Evolutionary conservation across 2,329 filamentous ascomycete species (phyloP).

Genomic region (Coniochaeta sp.): DNA sequence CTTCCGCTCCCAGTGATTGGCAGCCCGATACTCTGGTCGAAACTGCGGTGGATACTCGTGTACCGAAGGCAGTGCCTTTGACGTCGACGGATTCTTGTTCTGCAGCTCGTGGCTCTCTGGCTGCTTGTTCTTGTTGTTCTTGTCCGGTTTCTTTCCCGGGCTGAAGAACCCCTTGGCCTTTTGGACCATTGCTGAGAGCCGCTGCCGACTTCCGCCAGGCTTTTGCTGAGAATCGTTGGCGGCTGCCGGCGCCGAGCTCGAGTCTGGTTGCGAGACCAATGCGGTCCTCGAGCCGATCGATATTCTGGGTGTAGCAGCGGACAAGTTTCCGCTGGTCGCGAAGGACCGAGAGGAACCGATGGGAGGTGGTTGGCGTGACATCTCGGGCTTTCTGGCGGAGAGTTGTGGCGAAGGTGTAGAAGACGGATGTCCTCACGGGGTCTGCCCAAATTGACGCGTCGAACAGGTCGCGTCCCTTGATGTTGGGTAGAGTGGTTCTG

Average conservation of each 20-base stretch:
- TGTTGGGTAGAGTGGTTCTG: constrained; percentile 41
- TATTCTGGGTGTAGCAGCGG: constrained; percentile 69
- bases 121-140: not conserved
- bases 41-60: too few relatives aligned
- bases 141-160: not conserved
- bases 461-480: constrained; percentile 67
- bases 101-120: not conserved
- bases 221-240: constrained; percentile 46
- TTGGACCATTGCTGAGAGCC: not conserved
- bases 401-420: constrained; percentile 65
- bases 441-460: constrained; percentile 65
- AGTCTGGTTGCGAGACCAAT: constrained; percentile 61
- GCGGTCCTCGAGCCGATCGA: constrained; percentile 65
- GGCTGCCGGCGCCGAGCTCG: constrained; percentile 52
- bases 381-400: constrained; percentile 56
- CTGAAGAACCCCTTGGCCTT: not conserved
- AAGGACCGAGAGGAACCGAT: constrained; percentile 62
- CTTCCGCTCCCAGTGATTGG: too few relatives aligned
- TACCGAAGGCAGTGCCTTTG: too few relatives aligned
- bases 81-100: too few relatives aligned
- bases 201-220: not conserved
- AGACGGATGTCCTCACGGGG: constrained; percentile 60
- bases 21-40: too few relatives aligned
- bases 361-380: constrained; percentile 58
- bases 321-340: constrained; percentile 62